Evolutionary conservation across 139 green algal genomes (phyloP).

Genomic region (Nannochloris sp.): DNA sequence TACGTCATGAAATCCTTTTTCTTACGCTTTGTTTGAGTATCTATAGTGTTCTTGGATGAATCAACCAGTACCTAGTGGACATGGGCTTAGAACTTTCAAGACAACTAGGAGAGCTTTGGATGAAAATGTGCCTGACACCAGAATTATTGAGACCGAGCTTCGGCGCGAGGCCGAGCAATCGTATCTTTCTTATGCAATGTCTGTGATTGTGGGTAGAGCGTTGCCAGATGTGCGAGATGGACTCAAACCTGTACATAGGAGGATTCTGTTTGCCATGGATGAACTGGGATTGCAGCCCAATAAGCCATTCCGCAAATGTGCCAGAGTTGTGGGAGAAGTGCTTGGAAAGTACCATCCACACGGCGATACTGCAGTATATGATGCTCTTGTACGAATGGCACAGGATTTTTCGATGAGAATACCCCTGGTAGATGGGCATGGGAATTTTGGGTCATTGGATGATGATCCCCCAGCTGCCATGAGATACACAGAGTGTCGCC

Average conservation of each 20-base stretch:
- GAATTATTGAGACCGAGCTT: slow-evolving; percentile 43
- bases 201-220: slow-evolving; percentile 89
- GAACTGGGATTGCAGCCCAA: slow-evolving; percentile 70
- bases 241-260: slow-evolving; percentile 94
- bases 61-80: no score
- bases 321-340: slow-evolving; percentile 95
- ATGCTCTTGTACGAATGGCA: slow-evolving; percentile 87
- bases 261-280: slow-evolving; percentile 96
- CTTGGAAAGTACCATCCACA: slow-evolving; percentile 98
- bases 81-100: no score
- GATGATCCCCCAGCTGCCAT: slow-evolving; percentile 93
- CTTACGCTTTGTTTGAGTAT: no score
- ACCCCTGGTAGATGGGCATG: slow-evolving; percentile 84
- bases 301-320: slow-evolving; percentile 87
- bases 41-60: no score
- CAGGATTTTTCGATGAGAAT: slow-evolving; percentile 54
- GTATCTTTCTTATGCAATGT: slow-evolving; percentile 87
- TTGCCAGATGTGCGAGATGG: slow-evolving; percentile 94
- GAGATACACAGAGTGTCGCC: slow-evolving; percentile 68
- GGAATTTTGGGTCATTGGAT: slow-evolving; percentile 97
- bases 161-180: slow-evolving; percentile 39
- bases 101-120: background rate
- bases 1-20: no score
- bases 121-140: background rate
- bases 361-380: slow-evolving; percentile 87